Evolutionary conservation across 805 yeast species (phyloP).

Genomic region (Torulaspora maleeae): DNA sequence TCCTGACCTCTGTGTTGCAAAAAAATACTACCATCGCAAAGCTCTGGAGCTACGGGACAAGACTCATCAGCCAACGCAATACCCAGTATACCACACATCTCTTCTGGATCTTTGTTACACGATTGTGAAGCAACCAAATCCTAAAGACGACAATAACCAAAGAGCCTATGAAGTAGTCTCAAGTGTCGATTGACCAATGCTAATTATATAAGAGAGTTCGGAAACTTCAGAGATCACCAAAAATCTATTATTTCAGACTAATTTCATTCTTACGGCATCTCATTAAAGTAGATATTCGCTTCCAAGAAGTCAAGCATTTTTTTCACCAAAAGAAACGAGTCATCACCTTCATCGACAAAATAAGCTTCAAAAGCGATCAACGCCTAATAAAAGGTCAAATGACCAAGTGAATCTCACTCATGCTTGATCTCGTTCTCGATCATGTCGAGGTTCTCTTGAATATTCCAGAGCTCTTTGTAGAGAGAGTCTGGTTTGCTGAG

Average conservation of each 20-base stretch:
- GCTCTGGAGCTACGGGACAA: conserved; percentile 76
- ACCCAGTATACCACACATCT: conserved; percentile 95
- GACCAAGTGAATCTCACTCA: conserved; percentile 15
- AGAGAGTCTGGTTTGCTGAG: conserved; percentile 52
- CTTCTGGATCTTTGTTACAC: background rate
- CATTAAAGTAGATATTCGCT: background rate
- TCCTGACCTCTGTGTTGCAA: conserved; percentile 98
- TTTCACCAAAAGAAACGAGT: conserved; percentile 5
- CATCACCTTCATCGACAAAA: background rate
- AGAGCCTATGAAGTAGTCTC: background rate
- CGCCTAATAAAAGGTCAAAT: background rate
- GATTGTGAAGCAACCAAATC: background rate
- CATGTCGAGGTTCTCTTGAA: conserved; percentile 74
- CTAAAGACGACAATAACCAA: background rate
- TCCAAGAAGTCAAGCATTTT: conserved; percentile 3
- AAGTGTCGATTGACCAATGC: background rate
- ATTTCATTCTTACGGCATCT: background rate
- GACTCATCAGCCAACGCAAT: conserved; percentile 73
- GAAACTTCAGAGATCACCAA: background rate
- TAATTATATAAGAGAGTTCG: background rate
- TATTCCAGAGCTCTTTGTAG: conserved; percentile 81
- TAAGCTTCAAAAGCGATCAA: background rate
- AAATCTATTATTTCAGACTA: background rate
- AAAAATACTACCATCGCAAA: conserved; percentile 87
- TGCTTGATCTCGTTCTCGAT: conserved; percentile 37